These are phyloP conservation scores for Pichia sporocuriosa DNA, from an alignment of 805 yeast genomes.

Conservation along the genomic window DNA sequence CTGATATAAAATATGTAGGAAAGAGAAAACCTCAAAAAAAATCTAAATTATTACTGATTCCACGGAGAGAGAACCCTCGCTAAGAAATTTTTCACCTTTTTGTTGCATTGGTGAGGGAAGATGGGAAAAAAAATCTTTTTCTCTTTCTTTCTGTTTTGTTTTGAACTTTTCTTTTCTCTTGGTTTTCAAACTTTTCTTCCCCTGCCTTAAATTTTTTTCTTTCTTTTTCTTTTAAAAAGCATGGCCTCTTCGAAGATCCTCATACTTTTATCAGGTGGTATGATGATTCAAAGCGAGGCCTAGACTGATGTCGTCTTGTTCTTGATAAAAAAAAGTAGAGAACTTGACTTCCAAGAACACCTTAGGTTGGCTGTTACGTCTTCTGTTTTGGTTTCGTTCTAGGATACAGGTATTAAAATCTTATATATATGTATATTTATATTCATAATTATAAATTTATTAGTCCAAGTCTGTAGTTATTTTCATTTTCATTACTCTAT, in stretches of 20 bases:
- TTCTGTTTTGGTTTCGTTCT: constrained; percentile 5
- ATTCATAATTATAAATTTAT: too few species aligned
- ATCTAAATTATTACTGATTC: too few species aligned
- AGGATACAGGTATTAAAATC: constrained; percentile 7
- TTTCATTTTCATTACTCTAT: constrained; percentile 14
- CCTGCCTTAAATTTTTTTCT: neutral
- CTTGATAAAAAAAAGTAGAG: neutral
- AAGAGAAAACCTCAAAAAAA: too few species aligned
- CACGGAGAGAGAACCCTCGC: too few species aligned
- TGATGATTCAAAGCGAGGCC: constrained; percentile 46
- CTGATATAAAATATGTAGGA: too few species aligned
- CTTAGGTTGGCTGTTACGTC: constrained; percentile 4
- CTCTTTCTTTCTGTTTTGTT: too few species aligned
- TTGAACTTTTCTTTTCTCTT: neutral
- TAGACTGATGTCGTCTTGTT: constrained; percentile 23
- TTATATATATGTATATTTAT: neutral
- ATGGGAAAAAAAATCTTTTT: too few species aligned
- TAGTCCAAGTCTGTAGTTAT: constrained; percentile 12
- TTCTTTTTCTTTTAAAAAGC: constrained; percentile 1
- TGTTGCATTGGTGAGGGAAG: too few species aligned
- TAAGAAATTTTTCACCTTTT: too few species aligned
- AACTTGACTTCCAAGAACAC: constrained; percentile 7
- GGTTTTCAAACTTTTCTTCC: neutral
- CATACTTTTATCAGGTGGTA: constrained; percentile 33
- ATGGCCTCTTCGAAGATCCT: constrained; percentile 45